A percentile compares a stretch with the other conserved stretches of the same genome.
Evolutionary conservation across 179 eudicot species (phyloP).

Genomic region (Silene coronaria): DNA sequence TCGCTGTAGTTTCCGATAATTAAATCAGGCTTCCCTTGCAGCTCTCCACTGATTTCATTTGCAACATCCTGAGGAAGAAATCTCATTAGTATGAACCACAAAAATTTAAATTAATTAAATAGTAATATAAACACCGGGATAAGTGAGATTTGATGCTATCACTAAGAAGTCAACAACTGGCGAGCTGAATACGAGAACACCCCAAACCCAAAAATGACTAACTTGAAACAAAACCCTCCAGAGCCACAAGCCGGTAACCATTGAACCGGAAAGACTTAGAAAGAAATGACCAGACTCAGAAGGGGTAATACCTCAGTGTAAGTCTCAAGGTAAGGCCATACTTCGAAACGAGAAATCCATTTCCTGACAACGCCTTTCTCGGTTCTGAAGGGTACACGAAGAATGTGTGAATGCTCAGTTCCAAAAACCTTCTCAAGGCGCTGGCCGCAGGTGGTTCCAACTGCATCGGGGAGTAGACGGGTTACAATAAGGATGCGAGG

Average conservation of each 20-base stretch:
- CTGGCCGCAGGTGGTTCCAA: slow-evolving; percentile 79
- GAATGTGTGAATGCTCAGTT: slow-evolving; percentile 68
- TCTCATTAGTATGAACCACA: slow-evolving; percentile 10
- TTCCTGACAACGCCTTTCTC: slow-evolving; percentile 72
- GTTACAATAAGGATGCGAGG: slow-evolving; percentile 78
- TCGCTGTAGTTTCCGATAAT: slow-evolving; percentile 86
- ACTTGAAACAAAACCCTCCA: too few species aligned
- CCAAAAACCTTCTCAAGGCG: slow-evolving; percentile 75
- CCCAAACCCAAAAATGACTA: too few species aligned
- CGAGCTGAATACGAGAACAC: too few species aligned
- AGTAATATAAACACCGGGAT: not conserved
- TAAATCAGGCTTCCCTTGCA: slow-evolving; percentile 63
- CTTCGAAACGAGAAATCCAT: slow-evolving; percentile 87
- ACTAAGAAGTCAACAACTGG: too few species aligned
- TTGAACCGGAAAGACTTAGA: too few species aligned
- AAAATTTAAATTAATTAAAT: not conserved
- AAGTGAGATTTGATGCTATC: not conserved
- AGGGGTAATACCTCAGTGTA: slow-evolving; percentile 45
- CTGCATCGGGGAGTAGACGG: slow-evolving; percentile 81
- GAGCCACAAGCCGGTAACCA: too few species aligned
- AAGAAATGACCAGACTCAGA: not conserved
- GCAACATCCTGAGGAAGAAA: slow-evolving; percentile 30
- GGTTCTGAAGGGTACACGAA: slow-evolving; percentile 81
- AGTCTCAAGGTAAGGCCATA: slow-evolving; percentile 75
- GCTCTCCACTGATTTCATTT: slow-evolving; percentile 32